These are phyloP conservation scores for Gliomastix tumulicola DNA, from an alignment of 2,329 filamentous ascomycete genomes.

Conservation along the genomic window DNA sequence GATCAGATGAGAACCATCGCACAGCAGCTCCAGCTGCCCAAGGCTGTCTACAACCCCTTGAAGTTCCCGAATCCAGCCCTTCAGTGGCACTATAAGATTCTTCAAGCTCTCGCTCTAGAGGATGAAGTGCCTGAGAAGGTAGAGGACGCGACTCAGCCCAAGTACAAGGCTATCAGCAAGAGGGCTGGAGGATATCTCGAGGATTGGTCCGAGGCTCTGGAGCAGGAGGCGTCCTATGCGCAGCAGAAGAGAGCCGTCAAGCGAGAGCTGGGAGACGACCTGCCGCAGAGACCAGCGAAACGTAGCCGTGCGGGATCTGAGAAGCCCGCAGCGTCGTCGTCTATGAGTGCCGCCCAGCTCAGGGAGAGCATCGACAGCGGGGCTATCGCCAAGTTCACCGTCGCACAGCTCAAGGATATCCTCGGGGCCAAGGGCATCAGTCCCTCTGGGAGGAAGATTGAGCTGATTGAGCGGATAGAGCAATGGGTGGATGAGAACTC, in stretches of 20 bases:
- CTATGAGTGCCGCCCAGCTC: slow-evolving; percentile 39
- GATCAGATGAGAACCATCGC: slow-evolving; percentile 78
- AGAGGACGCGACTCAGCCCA: slow-evolving; percentile 75
- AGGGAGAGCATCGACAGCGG: slow-evolving; percentile 35
- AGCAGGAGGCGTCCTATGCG: slow-evolving; percentile 39
- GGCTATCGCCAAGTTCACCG: slow-evolving; percentile 45
- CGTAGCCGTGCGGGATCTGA: slow-evolving; percentile 25
- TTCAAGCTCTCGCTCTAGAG: slow-evolving; percentile 85
- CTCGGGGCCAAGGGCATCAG: slow-evolving; percentile 39
- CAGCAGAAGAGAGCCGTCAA: slow-evolving; percentile 37
- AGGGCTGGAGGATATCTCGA: slow-evolving; percentile 72
- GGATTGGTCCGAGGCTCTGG: slow-evolving; percentile 67
- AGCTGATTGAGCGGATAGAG: slow-evolving; percentile 48
- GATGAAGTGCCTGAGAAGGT: slow-evolving; percentile 75
- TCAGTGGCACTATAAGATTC: slow-evolving; percentile 95
- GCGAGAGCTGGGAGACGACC: slow-evolving; percentile 38
- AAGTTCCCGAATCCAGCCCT: slow-evolving; percentile 89
- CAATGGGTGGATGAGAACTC: slow-evolving; percentile 45
- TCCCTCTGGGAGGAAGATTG: slow-evolving; percentile 43
- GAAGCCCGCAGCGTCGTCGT: slow-evolving; percentile 21
- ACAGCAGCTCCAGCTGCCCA: slow-evolving; percentile 83
- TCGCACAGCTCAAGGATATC: slow-evolving; percentile 43
- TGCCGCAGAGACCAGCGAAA: slow-evolving; percentile 35
- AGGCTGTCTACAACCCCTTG: slow-evolving; percentile 72
- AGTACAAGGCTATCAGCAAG: slow-evolving; percentile 83